These are phyloP conservation scores for Tolypocladium guangdongense DNA, from an alignment of 2,329 filamentous ascomycete species.

Conservation along the genomic window DNA sequence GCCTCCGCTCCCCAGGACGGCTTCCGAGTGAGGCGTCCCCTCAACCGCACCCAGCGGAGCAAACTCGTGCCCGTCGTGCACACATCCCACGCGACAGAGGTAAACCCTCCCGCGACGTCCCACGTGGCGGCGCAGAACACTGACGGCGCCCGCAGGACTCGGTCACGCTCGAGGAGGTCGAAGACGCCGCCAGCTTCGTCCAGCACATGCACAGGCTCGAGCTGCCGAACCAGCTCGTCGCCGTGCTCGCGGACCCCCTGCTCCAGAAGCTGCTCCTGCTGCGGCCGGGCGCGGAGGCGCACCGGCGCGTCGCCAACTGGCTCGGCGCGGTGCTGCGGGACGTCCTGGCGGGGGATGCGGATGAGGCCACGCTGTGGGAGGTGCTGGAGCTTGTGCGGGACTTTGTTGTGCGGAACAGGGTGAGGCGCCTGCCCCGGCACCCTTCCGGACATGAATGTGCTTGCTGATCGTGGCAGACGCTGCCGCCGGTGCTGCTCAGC, in stretches of 20 bases:
- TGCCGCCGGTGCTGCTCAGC: constrained; percentile 37
- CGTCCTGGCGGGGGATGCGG: constrained; percentile 38
- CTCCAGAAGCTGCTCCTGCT: constrained; percentile 68
- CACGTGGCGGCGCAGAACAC: neutral
- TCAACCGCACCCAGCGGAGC: constrained; percentile 15
- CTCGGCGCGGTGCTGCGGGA: constrained; percentile 45
- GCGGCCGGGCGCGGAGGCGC: constrained; percentile 40
- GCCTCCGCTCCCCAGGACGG: constrained; percentile 27
- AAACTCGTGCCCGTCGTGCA: constrained; percentile 56
- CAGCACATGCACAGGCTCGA: constrained; percentile 67
- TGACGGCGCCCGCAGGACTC: constrained; percentile 33
- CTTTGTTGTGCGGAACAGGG: constrained; percentile 47
- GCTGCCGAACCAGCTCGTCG: constrained; percentile 70
- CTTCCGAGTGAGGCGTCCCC: constrained; percentile 52
- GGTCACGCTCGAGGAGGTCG: constrained; percentile 66
- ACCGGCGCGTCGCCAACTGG: constrained; percentile 48
- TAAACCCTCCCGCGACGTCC: constrained; percentile 17
- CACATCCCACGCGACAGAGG: constrained; percentile 62
- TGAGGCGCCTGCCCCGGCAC: constrained; percentile 15
- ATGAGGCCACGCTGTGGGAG: constrained; percentile 37
- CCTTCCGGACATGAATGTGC: neutral
- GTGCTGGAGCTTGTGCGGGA: constrained; percentile 44
- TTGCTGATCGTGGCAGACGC: constrained; percentile 17
- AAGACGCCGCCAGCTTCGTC: constrained; percentile 58
- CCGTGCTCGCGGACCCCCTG: constrained; percentile 63